Evolutionary conservation across 805 yeast species (phyloP).

Genomic region (Kuraishia borneana): DNA sequence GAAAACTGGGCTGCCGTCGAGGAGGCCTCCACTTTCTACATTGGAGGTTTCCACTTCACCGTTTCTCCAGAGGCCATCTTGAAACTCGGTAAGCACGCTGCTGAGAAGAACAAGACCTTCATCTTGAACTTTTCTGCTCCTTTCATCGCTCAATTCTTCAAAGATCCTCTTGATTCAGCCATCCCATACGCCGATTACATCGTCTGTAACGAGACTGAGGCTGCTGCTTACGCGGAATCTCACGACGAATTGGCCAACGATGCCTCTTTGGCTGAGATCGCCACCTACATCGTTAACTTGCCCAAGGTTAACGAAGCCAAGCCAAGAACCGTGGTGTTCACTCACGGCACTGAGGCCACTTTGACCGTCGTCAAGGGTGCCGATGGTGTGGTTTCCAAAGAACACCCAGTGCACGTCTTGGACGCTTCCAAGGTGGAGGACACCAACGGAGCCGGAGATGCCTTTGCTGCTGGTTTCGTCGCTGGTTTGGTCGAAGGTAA

Average conservation of each 20-base stretch:
- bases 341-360: conserved; percentile 93
- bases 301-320: conserved; percentile 62
- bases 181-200: conserved; percentile 84
- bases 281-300: conserved; percentile 67
- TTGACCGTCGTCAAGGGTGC: conserved; percentile 54
- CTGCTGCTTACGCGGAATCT: conserved; percentile 85
- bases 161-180: conserved; percentile 71
- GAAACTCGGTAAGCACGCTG: conserved; percentile 72
- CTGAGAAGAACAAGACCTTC: conserved; percentile 66
- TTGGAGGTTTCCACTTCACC: conserved; percentile 99
- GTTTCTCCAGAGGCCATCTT: conserved; percentile 93
- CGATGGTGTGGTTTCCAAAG: conserved; percentile 34
- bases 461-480: conserved; percentile 92
- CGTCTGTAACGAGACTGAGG: conserved; percentile 95
- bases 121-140: conserved; percentile 92
- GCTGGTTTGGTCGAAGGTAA: conserved; percentile 79
- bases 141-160: conserved; percentile 91
- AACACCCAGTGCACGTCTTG: conserved; percentile 63
- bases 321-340: conserved; percentile 82
- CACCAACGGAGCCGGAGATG: conserved; percentile 99
- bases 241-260: conserved; percentile 56
- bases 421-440: conserved; percentile 62
- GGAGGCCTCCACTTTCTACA: conserved; percentile 72
- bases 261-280: conserved; percentile 49
- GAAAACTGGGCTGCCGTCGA: conserved; percentile 86